Base-by-base conservation (phyloP, 768 basidiomycete species). In the Kwoniella europaea region DNA sequence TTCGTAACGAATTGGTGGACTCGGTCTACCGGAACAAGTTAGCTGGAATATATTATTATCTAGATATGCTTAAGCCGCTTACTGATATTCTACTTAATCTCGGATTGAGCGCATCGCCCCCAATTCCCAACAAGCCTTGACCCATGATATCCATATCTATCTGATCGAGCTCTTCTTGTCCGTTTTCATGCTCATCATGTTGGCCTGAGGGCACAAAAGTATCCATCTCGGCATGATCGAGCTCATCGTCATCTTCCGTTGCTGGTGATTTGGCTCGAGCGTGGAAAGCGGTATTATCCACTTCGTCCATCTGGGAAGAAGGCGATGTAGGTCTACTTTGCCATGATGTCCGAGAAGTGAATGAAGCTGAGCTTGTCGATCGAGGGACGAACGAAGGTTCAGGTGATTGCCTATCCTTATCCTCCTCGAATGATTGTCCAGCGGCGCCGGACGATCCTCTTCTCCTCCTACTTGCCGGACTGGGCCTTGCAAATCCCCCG, bases 1-100 rank as follows among this genome's bases (percentile, higher is more conserved):
- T 77, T 1, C 76, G 89, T 79, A 94, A 85, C 1, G 92, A 92
- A 2, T 87, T 87, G 0, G 88, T 90, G 4, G 92, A 93, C 46
- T 78, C 75, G 24, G 79, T 80, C 81, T 82, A 35, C 35, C 35
- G 56, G 4, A 16, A 61, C 56, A 18, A 5, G 18, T 52, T 18
- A 63, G 50, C 29, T 43, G 10, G 29, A 16, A 27, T 41, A 42
- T n/a, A 10, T 10, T 22, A 1, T 29, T 46, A 42, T 29, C 22
- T 27, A 10, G 64, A 27, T 42, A 66, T 29, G 15, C 54, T 5
- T 22, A 18, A 18, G 13, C 4, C 5, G 68, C 77, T 70, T 24
- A 78, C 79, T 12, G 77, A 76, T 12, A 78, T 74, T 16, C 71
- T 60, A 44, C 74, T 76, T 55, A 78, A 67, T 55, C 79, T 65